A percentile compares a stretch with the other conserved stretches of the same genome.
phyloP scores from a whole-genome alignment of 2,329 filamentous ascomycete species.

The Aspergillus viridinutans region DNA sequence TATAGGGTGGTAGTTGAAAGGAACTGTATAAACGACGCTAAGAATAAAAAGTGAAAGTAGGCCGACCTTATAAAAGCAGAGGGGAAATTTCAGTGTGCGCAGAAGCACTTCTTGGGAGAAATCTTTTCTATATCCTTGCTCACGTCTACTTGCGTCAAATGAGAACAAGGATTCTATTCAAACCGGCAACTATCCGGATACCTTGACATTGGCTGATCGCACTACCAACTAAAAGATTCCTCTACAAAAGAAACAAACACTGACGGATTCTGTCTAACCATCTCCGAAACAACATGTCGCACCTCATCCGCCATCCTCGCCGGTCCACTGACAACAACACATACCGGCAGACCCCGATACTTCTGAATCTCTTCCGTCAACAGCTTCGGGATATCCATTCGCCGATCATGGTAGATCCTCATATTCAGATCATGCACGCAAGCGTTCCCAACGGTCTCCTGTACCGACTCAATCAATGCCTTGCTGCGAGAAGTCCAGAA shows the following conservation, averaged over 20 bases:
- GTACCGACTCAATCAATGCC: background rate
- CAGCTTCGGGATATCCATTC: background rate
- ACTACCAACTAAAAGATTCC: constrained; percentile 5
- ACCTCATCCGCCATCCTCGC: constrained; percentile 3
- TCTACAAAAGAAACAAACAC: background rate
- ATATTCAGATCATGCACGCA: background rate
- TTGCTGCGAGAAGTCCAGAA: constrained; percentile 1
- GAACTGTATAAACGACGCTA: too few relatives aligned
- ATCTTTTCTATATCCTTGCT: too few relatives aligned
- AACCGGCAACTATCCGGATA: too few relatives aligned
- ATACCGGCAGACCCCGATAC: background rate
- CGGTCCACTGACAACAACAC: constrained; percentile 2
- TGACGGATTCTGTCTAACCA: background rate
- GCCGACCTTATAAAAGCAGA: too few relatives aligned
- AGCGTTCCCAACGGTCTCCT: background rate
- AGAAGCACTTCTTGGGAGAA: too few relatives aligned
- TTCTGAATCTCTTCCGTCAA: background rate
- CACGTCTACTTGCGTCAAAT: too few relatives aligned
- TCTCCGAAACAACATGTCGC: background rate
- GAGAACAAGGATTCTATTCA: too few relatives aligned
- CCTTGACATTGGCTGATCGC: too few relatives aligned
- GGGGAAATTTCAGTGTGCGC: too few relatives aligned
- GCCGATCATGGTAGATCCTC: background rate
- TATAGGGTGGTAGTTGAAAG: too few relatives aligned
- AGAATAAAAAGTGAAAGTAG: too few relatives aligned